A percentile compares a stretch with the other conserved stretches of the same genome.
Conservation (phyloP, 2,329 filamentous ascomycete species). For the Aspergillus thermomutatus region DNA sequence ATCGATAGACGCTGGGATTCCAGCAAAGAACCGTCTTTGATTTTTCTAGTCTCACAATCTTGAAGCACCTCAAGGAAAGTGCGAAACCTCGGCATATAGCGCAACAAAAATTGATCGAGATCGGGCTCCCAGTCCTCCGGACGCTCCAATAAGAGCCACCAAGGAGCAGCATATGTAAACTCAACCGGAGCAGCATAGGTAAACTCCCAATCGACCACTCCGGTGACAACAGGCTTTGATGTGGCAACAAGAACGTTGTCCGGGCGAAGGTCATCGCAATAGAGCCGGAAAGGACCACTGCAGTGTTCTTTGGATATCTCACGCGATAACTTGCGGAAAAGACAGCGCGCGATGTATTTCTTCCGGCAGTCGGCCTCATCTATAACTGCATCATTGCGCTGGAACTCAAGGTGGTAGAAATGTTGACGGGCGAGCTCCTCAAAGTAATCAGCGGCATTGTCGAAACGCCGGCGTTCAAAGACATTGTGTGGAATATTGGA, state of each 20-base stretch:
- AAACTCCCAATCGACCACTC: constrained; percentile 29
- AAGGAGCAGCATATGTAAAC: constrained; percentile 22
- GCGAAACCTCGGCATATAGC: constrained; percentile 20
- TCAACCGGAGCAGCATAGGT: constrained; percentile 23
- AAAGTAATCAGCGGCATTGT: constrained; percentile 25
- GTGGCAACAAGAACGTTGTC: constrained; percentile 25
- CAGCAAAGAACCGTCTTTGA: constrained; percentile 12
- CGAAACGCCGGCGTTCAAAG: constrained; percentile 17
- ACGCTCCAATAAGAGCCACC: constrained; percentile 25
- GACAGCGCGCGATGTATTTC: constrained; percentile 25
- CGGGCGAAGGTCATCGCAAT: constrained; percentile 30
- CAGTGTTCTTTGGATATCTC: constrained; percentile 15
- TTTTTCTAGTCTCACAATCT: constrained; percentile 21
- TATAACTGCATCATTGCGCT: constrained; percentile 26
- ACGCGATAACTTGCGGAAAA: constrained; percentile 20
- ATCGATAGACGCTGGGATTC: constrained; percentile 20
- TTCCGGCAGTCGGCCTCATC: constrained; percentile 22
- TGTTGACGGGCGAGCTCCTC: constrained; percentile 23
- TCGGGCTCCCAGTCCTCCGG: constrained; percentile 27
- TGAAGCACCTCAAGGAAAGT: constrained; percentile 24
- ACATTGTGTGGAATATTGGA: constrained; percentile 15
- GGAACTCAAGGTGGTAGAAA: constrained; percentile 23
- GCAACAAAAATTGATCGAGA: constrained; percentile 21
- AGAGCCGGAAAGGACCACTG: constrained; percentile 26
- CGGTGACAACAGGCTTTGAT: constrained; percentile 15